These are phyloP conservation scores for Pythium sp. DNA, from an alignment of 352 stramenopile genomes.

Conservation along the genomic window DNA sequence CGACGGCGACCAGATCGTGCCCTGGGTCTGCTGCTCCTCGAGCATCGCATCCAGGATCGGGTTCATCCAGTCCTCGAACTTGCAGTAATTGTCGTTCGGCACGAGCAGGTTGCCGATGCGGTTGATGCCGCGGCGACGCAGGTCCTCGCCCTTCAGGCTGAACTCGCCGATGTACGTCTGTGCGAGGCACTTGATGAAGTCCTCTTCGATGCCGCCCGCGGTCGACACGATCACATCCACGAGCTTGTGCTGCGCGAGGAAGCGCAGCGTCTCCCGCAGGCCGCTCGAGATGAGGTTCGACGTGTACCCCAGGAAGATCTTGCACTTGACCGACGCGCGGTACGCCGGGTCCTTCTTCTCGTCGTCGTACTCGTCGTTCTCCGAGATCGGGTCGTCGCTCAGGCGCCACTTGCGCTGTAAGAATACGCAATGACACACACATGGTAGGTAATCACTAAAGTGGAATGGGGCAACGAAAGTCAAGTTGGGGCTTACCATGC, in stretches of 20 bases:
- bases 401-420: constrained; percentile 93
- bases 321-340: constrained; percentile 89
- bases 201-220: constrained; percentile 93
- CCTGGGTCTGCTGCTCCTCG: constrained; percentile 94
- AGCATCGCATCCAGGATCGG: constrained; percentile 98
- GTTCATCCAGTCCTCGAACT: constrained; percentile 96
- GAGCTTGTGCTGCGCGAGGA: constrained; percentile 98
- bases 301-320: constrained; percentile 99
- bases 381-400: constrained; percentile 90
- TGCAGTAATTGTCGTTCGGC: constrained; percentile 99
- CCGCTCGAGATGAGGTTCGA: constrained; percentile 99
- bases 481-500: constrained; percentile 80
- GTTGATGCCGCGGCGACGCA: constrained; percentile 97
- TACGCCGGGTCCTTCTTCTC: constrained; percentile 73
- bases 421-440: background rate
- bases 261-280: constrained; percentile 97
- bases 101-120: constrained; percentile 99
- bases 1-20: constrained; percentile 94
- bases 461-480: background rate
- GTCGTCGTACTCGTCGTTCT: constrained; percentile 91
- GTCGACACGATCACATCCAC: constrained; percentile 97
- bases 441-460: background rate
- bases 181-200: constrained; percentile 99
- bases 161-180: constrained; percentile 99
- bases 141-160: constrained; percentile 88